Evolutionary conservation across 345 rosid species (phyloP), one percentile per base, ranked within the genome.

Genomic region (Populus davidiana): DNA sequence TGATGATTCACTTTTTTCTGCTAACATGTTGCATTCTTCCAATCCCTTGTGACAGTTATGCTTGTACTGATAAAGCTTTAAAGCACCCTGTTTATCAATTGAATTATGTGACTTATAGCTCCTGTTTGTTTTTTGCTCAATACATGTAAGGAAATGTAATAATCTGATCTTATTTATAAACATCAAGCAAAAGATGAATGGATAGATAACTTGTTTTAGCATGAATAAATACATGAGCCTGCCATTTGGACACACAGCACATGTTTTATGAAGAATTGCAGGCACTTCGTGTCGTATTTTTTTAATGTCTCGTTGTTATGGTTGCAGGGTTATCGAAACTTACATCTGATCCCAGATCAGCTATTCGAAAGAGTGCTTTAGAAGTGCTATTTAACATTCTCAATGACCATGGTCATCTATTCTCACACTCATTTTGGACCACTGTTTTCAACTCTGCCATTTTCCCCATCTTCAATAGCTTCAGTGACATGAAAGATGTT

Each of bases 331-430:
- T 95, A 79, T 90, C 97, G 73, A 86, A 91, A 73, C 83, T 95
- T 76, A 92, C 98, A 59, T 90, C 91, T 49, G 98, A 90, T 89
- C 88, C 98, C 68, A 87, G 98, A 89, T 81, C 86, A 71, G 86
- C 91, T 63, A 95, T 95, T 77, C 90, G 92, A 72, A 95, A 89
- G 87, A 92, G 94, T 88, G 86, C 99, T 47, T 79, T 93, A 86
- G 97, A 95, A 89, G 94, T 95, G 67, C 93, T 95, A 80, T 93
- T 95, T 82, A 90, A 92, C 85, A 93, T 95, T 84, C 85, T 95
- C n/a, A 93, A 88, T 85, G 98, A 95, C 85, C 99, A 95, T 70
- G 99, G 99, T 62, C 93, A 91, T 86, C 90, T 93, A 56, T 95
- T 95, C 88, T 90, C 98, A n/a, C 82, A 70, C 66, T 81, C 88